Base-by-base conservation (phyloP, 345 rosid species). In the Erodium maritimum region DNA sequence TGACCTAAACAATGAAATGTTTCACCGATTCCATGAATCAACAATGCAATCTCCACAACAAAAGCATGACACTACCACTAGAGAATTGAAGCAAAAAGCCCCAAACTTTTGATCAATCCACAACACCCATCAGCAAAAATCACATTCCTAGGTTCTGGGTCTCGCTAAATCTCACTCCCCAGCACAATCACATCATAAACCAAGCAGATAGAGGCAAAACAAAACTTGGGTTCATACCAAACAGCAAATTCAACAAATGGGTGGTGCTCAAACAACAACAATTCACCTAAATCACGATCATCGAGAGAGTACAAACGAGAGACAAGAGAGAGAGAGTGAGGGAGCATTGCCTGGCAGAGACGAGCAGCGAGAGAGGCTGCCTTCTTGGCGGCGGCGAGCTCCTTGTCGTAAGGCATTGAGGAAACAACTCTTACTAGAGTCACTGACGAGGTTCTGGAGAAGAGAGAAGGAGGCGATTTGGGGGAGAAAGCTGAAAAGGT, bases 281-380 rank as follows among this genome's bases (percentile, higher is more conserved):
- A 62, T 56, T 12, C 48, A 42, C 48, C 14, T 3, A 42, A 42
- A 42, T 42, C 12, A 42, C 3, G 48, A 42, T 42, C 11, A 42
- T 42, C 17, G 14, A 42, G 12, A 42, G 48, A 42, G 48, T 11
- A 7, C 48, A 42, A 42, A 42, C 48, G 48, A 42, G 20, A 4
- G 8, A 17, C 23, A 17, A 14, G 24, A 21, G 62, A 33, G 50
- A 23, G 23, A 23, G 6, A 21, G 62, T 22, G 50, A 23, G 23
- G 21, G 6, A 0, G 33, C 11, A 23, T 56, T 61, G 76, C 96
- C 95, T 77, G 94, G 77, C 97, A 93, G 63, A 93, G 97, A 59
- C 83, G 80, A 73, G 99, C 84, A 24, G 99, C 95, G 42, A 93
- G 80, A 33, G 85, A 80, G 62, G 82, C 91, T 25, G 95, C 99